These are phyloP conservation scores for Vickermania spadyakhi DNA, from an alignment of 208 protist species.

Conservation along the genomic window DNA sequence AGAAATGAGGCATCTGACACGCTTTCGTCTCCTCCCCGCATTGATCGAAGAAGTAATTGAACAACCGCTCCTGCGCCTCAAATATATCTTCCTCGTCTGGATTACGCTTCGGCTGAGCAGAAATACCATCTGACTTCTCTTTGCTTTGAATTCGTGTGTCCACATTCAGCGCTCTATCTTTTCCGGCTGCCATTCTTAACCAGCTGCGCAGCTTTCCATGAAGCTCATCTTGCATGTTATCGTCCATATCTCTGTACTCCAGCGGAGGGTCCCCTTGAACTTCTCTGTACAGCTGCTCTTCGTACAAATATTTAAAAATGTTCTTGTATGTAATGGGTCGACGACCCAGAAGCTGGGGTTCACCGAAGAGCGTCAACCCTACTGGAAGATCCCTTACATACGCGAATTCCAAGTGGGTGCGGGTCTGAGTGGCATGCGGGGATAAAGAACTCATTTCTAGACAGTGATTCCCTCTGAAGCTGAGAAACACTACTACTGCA, in stretches of 20 bases:
- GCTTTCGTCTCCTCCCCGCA: not conserved
- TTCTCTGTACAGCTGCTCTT: constrained; percentile 1
- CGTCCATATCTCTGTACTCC: not conserved
- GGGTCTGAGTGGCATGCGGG: not conserved
- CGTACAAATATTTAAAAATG: constrained; percentile 10
- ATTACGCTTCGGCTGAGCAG: not conserved
- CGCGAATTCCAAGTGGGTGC: constrained; percentile 10
- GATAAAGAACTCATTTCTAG: not conserved
- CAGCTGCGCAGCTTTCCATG: constrained; percentile 1
- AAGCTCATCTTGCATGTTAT: constrained; percentile 3
- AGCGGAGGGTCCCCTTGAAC: constrained; percentile 4
- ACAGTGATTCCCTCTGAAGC: too few species aligned
- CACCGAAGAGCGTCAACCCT: constrained; percentile 10
- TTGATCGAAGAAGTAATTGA: not conserved
- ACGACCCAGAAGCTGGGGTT: constrained; percentile 15
- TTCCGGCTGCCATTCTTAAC: not conserved
- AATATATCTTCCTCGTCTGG: not conserved
- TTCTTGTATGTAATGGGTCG: constrained; percentile 9
- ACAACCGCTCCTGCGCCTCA: not conserved
- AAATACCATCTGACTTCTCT: not conserved
- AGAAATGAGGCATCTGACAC: constrained; percentile 3
- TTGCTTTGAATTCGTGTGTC: not conserved
- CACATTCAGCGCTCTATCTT: not conserved
- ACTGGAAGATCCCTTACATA: constrained; percentile 19
- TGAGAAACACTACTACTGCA: too few species aligned